Evolutionary conservation across 2,329 filamentous ascomycete genomes (phyloP).

Genomic region (Penicillium aurantiogriseum): DNA sequence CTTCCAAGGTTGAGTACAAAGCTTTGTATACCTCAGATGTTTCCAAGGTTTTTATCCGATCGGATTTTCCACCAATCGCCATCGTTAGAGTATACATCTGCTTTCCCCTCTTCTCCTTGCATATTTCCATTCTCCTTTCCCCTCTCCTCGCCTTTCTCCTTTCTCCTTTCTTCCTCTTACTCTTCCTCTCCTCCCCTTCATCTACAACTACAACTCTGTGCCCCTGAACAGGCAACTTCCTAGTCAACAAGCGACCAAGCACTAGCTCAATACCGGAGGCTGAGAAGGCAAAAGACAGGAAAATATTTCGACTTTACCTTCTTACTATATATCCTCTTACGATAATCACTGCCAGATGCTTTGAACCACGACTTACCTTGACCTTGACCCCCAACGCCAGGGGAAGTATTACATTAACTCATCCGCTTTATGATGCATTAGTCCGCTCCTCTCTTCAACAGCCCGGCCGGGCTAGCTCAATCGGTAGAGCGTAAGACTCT

Average conservation of each 20-base stretch:
- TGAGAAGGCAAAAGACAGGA: neutral
- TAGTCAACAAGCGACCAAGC: neutral
- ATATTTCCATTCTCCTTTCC: neutral
- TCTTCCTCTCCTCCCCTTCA: neutral
- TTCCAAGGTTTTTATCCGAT: neutral
- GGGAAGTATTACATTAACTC: rapidly evolving
- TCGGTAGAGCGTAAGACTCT: constrained; percentile 52
- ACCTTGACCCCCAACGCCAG: too few species aligned
- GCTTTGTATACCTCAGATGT: neutral
- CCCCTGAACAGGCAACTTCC: neutral
- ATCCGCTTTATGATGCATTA: neutral
- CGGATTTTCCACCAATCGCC: neutral
- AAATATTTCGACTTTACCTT: neutral
- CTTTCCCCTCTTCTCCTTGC: neutral
- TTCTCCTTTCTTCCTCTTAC: neutral
- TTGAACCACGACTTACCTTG: neutral
- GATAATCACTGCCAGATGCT: neutral
- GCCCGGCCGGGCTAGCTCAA: constrained; percentile 48
- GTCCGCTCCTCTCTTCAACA: neutral
- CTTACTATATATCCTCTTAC: neutral
- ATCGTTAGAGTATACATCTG: neutral
- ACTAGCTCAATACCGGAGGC: neutral
- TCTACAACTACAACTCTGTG: neutral
- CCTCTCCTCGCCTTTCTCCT: neutral
- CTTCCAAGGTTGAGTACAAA: too few species aligned